phyloP scores from a whole-genome alignment of 768 basidiomycete species.

The Russula lepida region DNA sequence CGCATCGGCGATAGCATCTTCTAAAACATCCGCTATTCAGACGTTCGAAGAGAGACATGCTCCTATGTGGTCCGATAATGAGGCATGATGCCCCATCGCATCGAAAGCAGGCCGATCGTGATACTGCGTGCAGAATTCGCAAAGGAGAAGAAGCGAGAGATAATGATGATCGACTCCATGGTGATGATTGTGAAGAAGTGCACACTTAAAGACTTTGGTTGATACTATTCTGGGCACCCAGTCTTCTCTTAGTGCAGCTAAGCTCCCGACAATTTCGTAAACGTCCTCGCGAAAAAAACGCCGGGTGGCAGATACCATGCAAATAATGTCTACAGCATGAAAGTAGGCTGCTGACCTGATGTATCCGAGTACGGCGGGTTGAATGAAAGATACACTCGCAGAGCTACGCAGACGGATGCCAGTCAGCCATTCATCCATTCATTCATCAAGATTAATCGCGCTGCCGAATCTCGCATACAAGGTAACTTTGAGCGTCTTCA shows the following conservation, averaged over 20 bases:
- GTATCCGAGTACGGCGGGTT: not conserved
- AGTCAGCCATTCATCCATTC: constrained; percentile 45
- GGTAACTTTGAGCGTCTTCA: constrained; percentile 72
- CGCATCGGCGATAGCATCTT: not conserved
- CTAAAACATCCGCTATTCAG: not conserved
- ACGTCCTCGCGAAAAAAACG: not conserved
- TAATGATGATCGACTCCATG: not conserved
- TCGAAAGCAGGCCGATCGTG: not conserved
- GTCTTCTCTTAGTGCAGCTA: not conserved
- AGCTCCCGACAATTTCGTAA: not conserved
- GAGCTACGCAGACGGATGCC: not conserved
- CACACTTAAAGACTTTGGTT: not conserved
- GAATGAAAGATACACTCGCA: not conserved
- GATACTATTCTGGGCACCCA: not conserved
- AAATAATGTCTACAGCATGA: not conserved
- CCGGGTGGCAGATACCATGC: not conserved
- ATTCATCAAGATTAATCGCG: constrained; percentile 89
- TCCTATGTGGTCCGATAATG: not conserved
- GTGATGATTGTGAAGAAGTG: not conserved
- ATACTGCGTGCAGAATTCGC: not conserved
- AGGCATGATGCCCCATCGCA: not conserved
- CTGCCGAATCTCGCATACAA: constrained; percentile 89
- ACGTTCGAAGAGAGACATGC: constrained; percentile 2
- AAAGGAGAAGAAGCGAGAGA: not conserved
- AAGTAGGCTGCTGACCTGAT: not conserved